phyloP scores from a whole-genome alignment of 73 alveolate species.

The Halteria grandinella region DNA sequence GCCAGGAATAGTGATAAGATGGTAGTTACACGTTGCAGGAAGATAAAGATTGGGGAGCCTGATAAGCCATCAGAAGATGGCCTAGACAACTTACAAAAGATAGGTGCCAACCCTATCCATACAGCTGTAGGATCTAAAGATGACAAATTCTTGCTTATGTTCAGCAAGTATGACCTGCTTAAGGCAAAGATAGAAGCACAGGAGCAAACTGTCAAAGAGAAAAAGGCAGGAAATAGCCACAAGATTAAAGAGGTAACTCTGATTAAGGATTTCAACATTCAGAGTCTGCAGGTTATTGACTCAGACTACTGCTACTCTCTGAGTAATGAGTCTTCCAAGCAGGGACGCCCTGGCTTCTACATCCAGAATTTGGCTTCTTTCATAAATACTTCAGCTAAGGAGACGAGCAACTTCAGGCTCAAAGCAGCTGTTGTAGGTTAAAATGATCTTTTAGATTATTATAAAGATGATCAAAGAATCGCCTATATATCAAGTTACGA shows the following conservation, averaged over 20 bases:
- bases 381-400: conserved; percentile 1
- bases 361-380: conserved; percentile 20
- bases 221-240: no score
- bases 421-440: conserved; percentile 43
- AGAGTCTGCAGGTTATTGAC: conserved; percentile 39
- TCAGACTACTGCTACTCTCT: conserved; percentile 28
- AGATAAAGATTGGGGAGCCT: not conserved
- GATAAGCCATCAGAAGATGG: no score
- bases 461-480: conserved; percentile 33
- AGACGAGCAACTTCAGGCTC: conserved; percentile 12
- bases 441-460: conserved; percentile 34
- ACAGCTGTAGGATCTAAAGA: conserved; percentile 1
- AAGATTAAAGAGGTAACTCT: not conserved
- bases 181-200: not conserved
- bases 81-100: no score
- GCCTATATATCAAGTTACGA: conserved; percentile 37
- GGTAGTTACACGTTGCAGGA: conserved; percentile 1
- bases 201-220: no score
- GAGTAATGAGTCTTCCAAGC: conserved; percentile 21
- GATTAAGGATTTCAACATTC: not conserved
- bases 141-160: not conserved
- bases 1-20: not conserved
- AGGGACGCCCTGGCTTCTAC: conserved; percentile 20
- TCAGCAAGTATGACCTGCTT: not conserved
- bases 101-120: conserved; percentile 4